Evolutionary conservation across 2,329 filamentous ascomycete genomes (phyloP), one percentile per base, ranked within the genome.

Genomic region (Botrytis fragariae): DNA sequence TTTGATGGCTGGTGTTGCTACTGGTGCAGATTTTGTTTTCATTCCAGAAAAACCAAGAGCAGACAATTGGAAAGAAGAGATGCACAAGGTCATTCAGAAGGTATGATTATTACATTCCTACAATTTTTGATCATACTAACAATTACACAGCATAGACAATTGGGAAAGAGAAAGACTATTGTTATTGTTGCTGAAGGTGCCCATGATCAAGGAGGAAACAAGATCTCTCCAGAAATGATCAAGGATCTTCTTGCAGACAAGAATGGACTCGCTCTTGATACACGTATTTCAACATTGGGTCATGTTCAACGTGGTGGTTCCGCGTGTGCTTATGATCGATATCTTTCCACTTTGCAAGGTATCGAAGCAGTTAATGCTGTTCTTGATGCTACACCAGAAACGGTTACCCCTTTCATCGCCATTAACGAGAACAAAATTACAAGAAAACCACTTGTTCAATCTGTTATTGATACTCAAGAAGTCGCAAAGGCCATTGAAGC

Each of bases 401-500:
- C 93, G 0, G 93, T 94, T 72, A 97, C 94, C 67, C 95, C 94
- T 73, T 95, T 99, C 80, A 98, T 99, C 81, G 95, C 94, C 78
- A 95, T 99, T 78, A 95, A 92, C 76, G 96, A 99, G 86, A 98
- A 98, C 88, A 97, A 99, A 85, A 98, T 99, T 81, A 91, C 94
- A 76, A 90, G 95, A 72, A 94, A 95, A 78, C 92, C 94, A 32
- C 86, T 99, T 39, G 92, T 98, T 85, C 89, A 97, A 81, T 95
- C 96, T 1, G 96, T 99, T 18, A 85, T 89, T 64, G 89, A 94
- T 79, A 99, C 96, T 42, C 92, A 98, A 82, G 88, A 92, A 72
- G 93, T 98, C 0, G 89, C 94, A 22, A 88, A 89, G 77, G 92
- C 93, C 45, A 97, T 99, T 73, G 88, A 93, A 37, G 89, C 87